Conservation (phyloP, 2,329 filamentous ascomycete species). For the Aspergillus glaucus region DNA sequence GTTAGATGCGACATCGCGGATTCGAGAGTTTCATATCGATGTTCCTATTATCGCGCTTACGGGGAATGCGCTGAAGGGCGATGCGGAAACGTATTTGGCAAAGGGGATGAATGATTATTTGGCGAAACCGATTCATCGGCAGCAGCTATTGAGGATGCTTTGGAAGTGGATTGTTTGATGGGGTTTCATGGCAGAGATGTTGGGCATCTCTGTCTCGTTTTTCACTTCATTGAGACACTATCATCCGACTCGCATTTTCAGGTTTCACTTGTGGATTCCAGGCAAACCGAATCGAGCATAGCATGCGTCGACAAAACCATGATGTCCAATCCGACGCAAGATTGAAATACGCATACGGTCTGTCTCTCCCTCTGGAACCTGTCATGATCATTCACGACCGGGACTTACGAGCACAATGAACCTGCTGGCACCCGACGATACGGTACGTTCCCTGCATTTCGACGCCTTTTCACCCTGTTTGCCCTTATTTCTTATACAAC, state of each 20-base stretch:
- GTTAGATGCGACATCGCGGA: conserved; percentile 38
- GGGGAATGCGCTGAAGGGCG: conserved; percentile 51
- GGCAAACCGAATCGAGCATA: too few relatives aligned
- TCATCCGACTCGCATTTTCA: too few relatives aligned
- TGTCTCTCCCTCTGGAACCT: too few relatives aligned
- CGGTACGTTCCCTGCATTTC: neutral
- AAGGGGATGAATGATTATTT: conserved; percentile 54
- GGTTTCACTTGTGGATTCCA: too few relatives aligned
- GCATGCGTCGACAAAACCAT: too few relatives aligned
- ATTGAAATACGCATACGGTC: too few relatives aligned
- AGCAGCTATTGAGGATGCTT: conserved; percentile 41
- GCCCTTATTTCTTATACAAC: neutral
- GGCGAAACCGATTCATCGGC: conserved; percentile 50
- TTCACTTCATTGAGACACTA: too few relatives aligned
- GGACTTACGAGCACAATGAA: too few relatives aligned
- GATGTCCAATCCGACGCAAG: too few relatives aligned
- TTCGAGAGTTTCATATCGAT: conserved; percentile 33
- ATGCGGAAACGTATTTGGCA: conserved; percentile 48
- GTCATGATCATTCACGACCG: too few relatives aligned
- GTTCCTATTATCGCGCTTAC: conserved; percentile 52
- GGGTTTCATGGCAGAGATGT: neutral
- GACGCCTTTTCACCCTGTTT: neutral
- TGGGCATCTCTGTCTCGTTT: neutral
- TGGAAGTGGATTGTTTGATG: conserved; percentile 31
- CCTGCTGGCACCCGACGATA: neutral